Evolutionary conservation across 306 rosid species (phyloP).

Genomic region (Malus asiatica): DNA sequence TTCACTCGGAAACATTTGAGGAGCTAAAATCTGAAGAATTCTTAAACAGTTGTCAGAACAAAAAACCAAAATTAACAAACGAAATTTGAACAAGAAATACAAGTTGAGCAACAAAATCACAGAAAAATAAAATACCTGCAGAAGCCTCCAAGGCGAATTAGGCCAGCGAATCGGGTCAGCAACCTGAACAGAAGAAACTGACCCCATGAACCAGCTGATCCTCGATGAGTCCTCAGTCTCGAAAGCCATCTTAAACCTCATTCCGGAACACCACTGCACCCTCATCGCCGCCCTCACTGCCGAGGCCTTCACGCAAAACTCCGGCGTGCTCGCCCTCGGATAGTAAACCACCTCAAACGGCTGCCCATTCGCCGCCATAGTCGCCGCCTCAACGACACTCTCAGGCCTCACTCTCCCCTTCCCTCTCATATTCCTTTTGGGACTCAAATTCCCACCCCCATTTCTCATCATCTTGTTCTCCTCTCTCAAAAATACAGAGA

Average conservation of each 20-base stretch:
- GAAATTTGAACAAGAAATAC: not conserved
- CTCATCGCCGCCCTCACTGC: slow-evolving; percentile 72
- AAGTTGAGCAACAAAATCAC: not conserved
- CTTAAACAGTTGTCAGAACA: not conserved
- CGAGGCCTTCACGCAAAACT: slow-evolving; percentile 70
- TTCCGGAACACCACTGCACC: slow-evolving; percentile 80
- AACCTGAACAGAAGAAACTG: slow-evolving; percentile 76
- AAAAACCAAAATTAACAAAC: not conserved
- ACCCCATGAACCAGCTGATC: slow-evolving; percentile 98
- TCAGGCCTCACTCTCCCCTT: slow-evolving; percentile 56
- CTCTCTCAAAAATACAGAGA: slow-evolving; percentile 50
- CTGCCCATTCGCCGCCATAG: slow-evolving; percentile 53
- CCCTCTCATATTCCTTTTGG: slow-evolving; percentile 26
- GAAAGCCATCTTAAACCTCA: slow-evolving; percentile 99
- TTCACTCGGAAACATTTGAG: not conserved
- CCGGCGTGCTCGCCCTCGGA: slow-evolving; percentile 82
- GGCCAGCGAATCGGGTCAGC: slow-evolving; percentile 88
- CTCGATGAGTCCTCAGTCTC: slow-evolving; percentile 95
- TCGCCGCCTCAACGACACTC: slow-evolving; percentile 62
- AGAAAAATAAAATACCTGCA: slow-evolving; percentile 52
- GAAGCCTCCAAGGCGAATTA: slow-evolving; percentile 95
- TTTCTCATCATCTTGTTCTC: slow-evolving; percentile 44
- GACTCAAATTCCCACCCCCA: slow-evolving; percentile 37
- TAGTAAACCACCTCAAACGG: slow-evolving; percentile 72
- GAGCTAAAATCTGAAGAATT: not conserved